Conservation (phyloP, 495 filamentous ascomycete species). For the Cercophora newfieldiana region DNA sequence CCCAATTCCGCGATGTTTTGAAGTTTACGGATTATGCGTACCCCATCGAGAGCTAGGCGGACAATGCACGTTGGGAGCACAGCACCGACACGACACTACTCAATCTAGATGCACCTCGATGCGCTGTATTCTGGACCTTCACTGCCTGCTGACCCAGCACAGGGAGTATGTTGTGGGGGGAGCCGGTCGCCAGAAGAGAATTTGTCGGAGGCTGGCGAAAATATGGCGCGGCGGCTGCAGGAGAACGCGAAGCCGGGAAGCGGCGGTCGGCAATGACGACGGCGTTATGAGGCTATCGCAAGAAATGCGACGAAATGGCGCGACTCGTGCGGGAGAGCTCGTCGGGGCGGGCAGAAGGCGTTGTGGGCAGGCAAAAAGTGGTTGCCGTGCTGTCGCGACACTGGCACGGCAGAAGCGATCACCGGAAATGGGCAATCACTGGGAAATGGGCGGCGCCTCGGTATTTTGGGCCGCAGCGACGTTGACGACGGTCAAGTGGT, state of each 20-base stretch:
- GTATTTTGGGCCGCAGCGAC: constrained; percentile 26
- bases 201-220: neutral
- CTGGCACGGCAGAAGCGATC: constrained; percentile 19
- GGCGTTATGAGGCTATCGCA: constrained; percentile 23
- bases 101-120: constrained; percentile 16
- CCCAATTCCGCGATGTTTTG: constrained; percentile 23
- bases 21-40: constrained; percentile 28
- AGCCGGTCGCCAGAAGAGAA: neutral
- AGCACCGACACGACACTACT: neutral
- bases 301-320: constrained; percentile 19
- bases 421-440: constrained; percentile 24
- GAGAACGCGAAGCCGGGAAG: neutral
- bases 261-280: neutral
- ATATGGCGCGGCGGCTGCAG: neutral
- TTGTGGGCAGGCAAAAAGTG: constrained; percentile 12
- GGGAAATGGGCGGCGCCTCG: constrained; percentile 8
- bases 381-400: constrained; percentile 16
- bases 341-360: neutral
- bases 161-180: neutral
- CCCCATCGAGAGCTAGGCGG: constrained; percentile 31
- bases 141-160: neutral
- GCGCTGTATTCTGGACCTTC: neutral
- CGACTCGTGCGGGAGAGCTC: neutral
- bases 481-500: constrained; percentile 29
- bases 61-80: constrained; percentile 21